phyloP scores from a whole-genome alignment of 2,329 filamentous ascomycete species.

The Pseudogymnoascus sp. region DNA sequence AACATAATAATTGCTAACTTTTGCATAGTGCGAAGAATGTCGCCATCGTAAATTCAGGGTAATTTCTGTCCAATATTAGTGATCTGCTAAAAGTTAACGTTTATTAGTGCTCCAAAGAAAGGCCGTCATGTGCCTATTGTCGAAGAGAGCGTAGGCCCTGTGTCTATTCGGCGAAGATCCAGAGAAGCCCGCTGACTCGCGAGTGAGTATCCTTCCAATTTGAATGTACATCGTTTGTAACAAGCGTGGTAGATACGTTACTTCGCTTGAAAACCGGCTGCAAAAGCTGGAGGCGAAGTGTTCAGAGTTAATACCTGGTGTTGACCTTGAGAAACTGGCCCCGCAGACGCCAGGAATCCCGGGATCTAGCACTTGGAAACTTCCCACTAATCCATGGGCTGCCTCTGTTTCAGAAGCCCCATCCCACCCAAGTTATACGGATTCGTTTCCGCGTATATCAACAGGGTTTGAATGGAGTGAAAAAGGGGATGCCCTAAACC shows the following conservation, averaged over 20 bases:
- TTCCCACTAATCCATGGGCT: neutral
- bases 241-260: slow-evolving; percentile 28
- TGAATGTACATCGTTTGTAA: neutral
- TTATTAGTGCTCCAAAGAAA: slow-evolving; percentile 8
- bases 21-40: slow-evolving; percentile 9
- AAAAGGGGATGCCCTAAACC: slow-evolving; percentile 21
- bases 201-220: neutral
- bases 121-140: slow-evolving; percentile 1
- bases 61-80: slow-evolving; percentile 9
- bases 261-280: slow-evolving; percentile 34
- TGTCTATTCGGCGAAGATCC: slow-evolving; percentile 4
- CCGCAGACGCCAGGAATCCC: neutral
- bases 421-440: neutral
- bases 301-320: slow-evolving; percentile 32
- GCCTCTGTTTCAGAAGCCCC: neutral
- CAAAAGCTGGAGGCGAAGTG: slow-evolving; percentile 33
- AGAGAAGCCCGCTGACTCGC: slow-evolving; percentile 8
- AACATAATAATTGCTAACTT: neutral
- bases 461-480: slow-evolving; percentile 31
- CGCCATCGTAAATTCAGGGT: slow-evolving; percentile 4
- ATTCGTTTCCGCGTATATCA: slow-evolving; percentile 25
- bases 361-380: neutral
- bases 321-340: slow-evolving; percentile 27
- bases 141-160: neutral
- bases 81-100: neutral